Conservation (phyloP, 345 rosid genomes). For the Erodium maritimum region DNA sequence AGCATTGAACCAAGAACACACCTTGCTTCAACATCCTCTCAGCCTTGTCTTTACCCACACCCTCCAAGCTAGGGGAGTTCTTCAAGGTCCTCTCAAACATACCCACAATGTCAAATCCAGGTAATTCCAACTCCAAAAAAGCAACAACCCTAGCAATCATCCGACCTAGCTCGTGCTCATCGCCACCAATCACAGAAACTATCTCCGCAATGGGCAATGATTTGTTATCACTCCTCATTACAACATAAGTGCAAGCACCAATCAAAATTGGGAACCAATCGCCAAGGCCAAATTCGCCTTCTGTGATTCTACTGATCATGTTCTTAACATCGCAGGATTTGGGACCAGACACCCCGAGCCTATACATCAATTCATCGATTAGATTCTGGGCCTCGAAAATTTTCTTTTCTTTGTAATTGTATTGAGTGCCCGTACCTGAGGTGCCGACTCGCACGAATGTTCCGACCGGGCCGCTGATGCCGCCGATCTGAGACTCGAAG, state of each 20-base stretch:
- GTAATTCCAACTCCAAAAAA: slow-evolving; percentile 33
- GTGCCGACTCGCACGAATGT: no score
- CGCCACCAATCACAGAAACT: slow-evolving; percentile 33
- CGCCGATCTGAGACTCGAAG: no score
- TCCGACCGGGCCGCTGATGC: no score
- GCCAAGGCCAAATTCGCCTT: slow-evolving; percentile 54
- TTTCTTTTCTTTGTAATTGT: slow-evolving; percentile 47
- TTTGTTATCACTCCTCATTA: slow-evolving; percentile 36
- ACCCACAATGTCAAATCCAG: slow-evolving; percentile 40
- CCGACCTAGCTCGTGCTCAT: slow-evolving; percentile 51
- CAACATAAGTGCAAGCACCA: slow-evolving; percentile 58
- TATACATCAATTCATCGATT: slow-evolving; percentile 22
- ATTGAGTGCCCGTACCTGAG: slow-evolving; percentile 41
- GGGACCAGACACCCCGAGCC: slow-evolving; percentile 19
- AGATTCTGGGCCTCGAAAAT: slow-evolving; percentile 42
- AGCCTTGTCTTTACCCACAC: slow-evolving; percentile 26
- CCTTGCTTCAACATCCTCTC: slow-evolving; percentile 58
- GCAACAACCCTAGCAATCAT: slow-evolving; percentile 58
- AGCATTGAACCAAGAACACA: slow-evolving; percentile 55
- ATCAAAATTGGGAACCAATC: slow-evolving; percentile 57
- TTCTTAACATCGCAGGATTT: slow-evolving; percentile 19
- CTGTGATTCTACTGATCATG: slow-evolving; percentile 36
- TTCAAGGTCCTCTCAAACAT: slow-evolving; percentile 30
- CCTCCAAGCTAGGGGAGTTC: slow-evolving; percentile 15
- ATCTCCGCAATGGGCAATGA: slow-evolving; percentile 42